Base-by-base conservation (phyloP, 306 rosid genomes). In the Quercus aquifolioides region DNA sequence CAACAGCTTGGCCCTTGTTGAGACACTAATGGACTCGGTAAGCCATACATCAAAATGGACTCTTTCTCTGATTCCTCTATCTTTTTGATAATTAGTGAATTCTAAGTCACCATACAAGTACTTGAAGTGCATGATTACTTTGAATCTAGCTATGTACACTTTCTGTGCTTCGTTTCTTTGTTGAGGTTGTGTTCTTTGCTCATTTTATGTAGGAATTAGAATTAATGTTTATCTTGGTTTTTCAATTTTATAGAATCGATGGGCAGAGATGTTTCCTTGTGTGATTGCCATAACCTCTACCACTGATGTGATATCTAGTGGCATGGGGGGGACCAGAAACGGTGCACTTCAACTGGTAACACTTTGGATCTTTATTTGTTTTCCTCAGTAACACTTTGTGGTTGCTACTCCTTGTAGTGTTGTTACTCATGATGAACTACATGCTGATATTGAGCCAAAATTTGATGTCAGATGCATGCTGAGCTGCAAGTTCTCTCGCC, bases 191-290 rank as follows among this genome's bases (percentile, higher is more conserved):
- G 20, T 15, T 26, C 28, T 59, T 72, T 63, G 59, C 54, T 52
- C 65, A 76, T 55, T 52, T 46, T 49, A 46, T 51, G 72, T 55
- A 57, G 28, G 33, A 73, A 31, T 30, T 15, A 31, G 17, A 70
- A 15, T 28, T 71, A 18, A 73, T 76, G 54, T 77, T 23, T 59
- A 59, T n/a, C 8, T 49, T 10, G 10, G 18, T 46, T 33, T 73
- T 30, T 5, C 1, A 3, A 55, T 30, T 19, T 12, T 51, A 43
- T 71, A 95, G 99, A 86, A 89, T 83, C 96, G 97, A 52, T 95
- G 98, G 99, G 89, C 93, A 12, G 98, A 92, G 84, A 93, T 95
- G 95, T 95, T 95, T 85, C 98, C 97, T 20, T 88, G 94, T 54
- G 20, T 95, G 81, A 84, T 95, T 60, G 98, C 99, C 3, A 91